These are phyloP conservation scores for Psophocarpus tetragonolobus DNA, from an alignment of 306 rosid species.

Conservation along the genomic window DNA sequence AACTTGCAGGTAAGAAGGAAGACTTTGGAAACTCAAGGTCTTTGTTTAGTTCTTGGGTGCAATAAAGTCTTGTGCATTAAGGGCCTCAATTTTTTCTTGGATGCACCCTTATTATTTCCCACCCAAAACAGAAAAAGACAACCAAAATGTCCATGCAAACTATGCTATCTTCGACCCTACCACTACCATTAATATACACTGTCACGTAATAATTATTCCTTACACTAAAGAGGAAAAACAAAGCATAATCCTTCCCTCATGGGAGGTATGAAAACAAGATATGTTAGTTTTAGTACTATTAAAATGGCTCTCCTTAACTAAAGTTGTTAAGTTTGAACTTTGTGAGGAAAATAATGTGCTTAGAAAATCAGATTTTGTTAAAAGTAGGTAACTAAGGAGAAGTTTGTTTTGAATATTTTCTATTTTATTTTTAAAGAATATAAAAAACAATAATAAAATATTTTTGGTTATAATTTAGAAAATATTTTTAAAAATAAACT, in stretches of 20 bases:
- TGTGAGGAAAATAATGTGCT: too few relatives aligned
- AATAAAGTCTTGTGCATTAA: neutral
- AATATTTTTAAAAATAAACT: too few relatives aligned
- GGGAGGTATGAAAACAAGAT: neutral
- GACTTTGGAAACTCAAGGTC: neutral
- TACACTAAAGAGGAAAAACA: neutral
- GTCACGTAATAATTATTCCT: neutral
- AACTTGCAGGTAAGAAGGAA: neutral
- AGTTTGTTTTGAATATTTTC: too few relatives aligned
- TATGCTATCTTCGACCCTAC: neutral
- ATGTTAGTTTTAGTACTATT: too few relatives aligned
- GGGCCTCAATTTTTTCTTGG: neutral
- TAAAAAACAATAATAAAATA: too few relatives aligned
- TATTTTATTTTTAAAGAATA: too few relatives aligned
- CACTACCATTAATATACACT: neutral
- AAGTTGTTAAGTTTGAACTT: too few relatives aligned
- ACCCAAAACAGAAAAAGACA: neutral
- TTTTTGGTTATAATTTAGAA: too few relatives aligned
- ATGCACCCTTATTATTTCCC: neutral
- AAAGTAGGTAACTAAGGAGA: too few relatives aligned
- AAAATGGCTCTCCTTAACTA: too few relatives aligned
- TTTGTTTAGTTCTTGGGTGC: neutral
- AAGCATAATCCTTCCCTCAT: neutral
- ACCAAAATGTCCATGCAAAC: neutral
- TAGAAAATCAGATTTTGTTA: too few relatives aligned